A percentile compares a stretch with the other conserved stretches of the same genome.
These are phyloP conservation scores for Endothia cerciana DNA, from an alignment of 2,329 filamentous ascomycete species.

Conservation along the genomic window DNA sequence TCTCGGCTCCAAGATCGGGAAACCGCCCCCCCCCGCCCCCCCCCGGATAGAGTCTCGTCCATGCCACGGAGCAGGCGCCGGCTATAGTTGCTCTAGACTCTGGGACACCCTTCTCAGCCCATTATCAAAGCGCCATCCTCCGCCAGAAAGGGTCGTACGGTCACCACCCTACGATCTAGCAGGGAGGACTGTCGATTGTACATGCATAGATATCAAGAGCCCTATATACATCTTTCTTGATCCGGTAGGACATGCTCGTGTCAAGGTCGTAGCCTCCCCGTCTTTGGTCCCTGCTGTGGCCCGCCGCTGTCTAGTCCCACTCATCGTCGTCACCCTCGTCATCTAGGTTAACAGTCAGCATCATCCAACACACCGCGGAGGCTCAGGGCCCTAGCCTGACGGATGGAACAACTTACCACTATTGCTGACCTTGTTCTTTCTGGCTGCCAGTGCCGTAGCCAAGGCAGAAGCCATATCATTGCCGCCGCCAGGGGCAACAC, in stretches of 20 bases:
- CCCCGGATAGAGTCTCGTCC: not conserved
- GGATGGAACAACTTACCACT: slow-evolving; percentile 72
- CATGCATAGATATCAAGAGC: not conserved
- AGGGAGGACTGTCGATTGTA: not conserved
- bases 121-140: not conserved
- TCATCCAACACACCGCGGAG: slow-evolving; percentile 29
- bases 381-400: not conserved
- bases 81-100: slow-evolving; percentile 1
- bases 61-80: not conserved
- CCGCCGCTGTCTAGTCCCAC: slow-evolving; percentile 50
- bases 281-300: not conserved
- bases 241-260: not conserved
- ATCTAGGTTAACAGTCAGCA: slow-evolving; percentile 53
- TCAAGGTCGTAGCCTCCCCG: not conserved
- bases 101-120: not conserved
- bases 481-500: slow-evolving; percentile 58
- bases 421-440: slow-evolving; percentile 92
- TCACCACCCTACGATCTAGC: not conserved
- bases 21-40: no score
- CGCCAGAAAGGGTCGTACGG: not conserved
- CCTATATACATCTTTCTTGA: not conserved
- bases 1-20: slow-evolving; percentile 10
- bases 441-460: slow-evolving; percentile 75
- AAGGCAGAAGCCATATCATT: slow-evolving; percentile 82
- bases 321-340: slow-evolving; percentile 79